Conservation (phyloP, 176 grass and related monocot species). For the Poa pratensis region DNA sequence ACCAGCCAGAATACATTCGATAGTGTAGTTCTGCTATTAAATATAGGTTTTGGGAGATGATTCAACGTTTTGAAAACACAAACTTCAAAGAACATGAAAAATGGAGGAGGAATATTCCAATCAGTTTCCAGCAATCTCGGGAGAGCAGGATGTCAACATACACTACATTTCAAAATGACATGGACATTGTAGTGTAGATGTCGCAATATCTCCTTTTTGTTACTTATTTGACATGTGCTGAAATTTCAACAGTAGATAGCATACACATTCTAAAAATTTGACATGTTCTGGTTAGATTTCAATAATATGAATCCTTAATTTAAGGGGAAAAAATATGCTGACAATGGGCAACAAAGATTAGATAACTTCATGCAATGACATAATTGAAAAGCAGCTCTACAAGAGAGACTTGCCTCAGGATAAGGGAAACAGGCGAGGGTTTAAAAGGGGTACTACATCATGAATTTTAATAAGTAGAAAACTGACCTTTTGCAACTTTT, state of each 20-base stretch:
- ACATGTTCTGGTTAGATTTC: not conserved
- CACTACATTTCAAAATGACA: not conserved
- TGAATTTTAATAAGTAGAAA: constrained; percentile 31
- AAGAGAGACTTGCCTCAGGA: not conserved
- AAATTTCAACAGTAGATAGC: constrained; percentile 1
- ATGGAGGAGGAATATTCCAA: not conserved
- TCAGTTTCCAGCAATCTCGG: not conserved
- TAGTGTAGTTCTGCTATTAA: not conserved
- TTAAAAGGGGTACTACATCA: not conserved
- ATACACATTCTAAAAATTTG: constrained; percentile 1
- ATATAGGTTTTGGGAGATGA: not conserved
- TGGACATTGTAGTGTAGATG: not conserved
- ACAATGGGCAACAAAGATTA: not conserved
- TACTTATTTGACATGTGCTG: constrained; percentile 11
- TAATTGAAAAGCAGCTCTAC: not conserved
- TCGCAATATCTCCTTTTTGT: constrained; percentile 17
- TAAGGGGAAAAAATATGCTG: not conserved
- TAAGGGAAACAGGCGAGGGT: not conserved
- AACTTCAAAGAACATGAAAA: not conserved
- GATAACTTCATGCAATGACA: not conserved
- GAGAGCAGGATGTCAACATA: not conserved
- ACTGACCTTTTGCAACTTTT: constrained; percentile 83
- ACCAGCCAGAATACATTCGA: not conserved
- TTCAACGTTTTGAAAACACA: not conserved
- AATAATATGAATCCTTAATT: constrained; percentile 2